A percentile compares a stretch with the other conserved stretches of the same genome.
Evolutionary conservation across 1,284 basidiomycete species (phyloP).

Genomic region (Thelephora terrestris): DNA sequence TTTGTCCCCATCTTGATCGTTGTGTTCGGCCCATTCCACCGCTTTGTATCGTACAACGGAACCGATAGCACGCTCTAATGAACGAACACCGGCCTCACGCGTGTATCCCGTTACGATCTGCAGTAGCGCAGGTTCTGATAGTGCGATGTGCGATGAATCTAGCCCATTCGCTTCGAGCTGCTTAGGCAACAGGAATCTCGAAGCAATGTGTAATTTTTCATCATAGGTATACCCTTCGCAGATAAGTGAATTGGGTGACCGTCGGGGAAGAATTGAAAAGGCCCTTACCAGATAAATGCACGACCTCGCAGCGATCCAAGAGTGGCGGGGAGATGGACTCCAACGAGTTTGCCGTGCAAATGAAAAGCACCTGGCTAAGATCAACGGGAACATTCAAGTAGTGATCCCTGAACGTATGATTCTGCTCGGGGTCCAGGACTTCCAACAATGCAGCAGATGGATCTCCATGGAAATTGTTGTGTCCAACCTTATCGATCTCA

Average conservation of each 20-base stretch:
- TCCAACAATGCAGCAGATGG: constrained; percentile 82
- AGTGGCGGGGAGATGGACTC: constrained; percentile 85
- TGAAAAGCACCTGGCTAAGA: constrained; percentile 79
- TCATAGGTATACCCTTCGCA: constrained; percentile 72
- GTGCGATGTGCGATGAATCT: constrained; percentile 25
- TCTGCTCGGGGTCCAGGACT: constrained; percentile 89
- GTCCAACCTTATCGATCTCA: constrained; percentile 85
- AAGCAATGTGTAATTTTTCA: constrained; percentile 85
- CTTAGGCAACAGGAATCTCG: constrained; percentile 78
- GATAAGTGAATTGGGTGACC: constrained; percentile 19
- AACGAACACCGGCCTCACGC: constrained; percentile 86
- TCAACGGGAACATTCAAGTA: constrained; percentile 89
- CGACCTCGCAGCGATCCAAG: constrained; percentile 64
- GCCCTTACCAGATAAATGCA: constrained; percentile 52
- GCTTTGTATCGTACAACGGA: constrained; percentile 81
- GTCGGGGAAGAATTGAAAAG: not conserved
- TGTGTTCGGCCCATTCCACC: constrained; percentile 76
- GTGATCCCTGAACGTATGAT: constrained; percentile 85
- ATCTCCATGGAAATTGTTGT: constrained; percentile 81
- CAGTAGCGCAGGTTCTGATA: constrained; percentile 57
- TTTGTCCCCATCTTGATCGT: constrained; percentile 32
- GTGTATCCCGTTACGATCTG: constrained; percentile 74
- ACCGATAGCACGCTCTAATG: constrained; percentile 81
- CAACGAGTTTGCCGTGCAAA: constrained; percentile 80
- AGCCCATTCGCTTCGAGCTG: constrained; percentile 68